A percentile compares a stretch with the other conserved stretches of the same genome.
Evolutionary conservation across 1,284 basidiomycete species (phyloP).

Genomic region (Tilletia walkeri): DNA sequence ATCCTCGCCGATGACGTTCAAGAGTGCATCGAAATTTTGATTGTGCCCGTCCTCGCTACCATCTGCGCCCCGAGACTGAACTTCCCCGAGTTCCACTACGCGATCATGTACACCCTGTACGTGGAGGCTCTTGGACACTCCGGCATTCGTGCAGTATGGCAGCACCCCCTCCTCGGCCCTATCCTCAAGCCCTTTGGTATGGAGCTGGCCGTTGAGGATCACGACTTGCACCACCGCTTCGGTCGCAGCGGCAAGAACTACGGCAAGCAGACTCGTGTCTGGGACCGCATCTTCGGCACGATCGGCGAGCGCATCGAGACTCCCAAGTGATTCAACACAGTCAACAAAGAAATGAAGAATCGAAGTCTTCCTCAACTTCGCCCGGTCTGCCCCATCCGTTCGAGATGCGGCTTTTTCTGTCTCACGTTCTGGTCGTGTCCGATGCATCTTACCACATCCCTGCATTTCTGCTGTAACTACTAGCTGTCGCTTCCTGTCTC

Average conservation of each 20-base stretch:
- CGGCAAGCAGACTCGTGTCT: constrained; percentile 51
- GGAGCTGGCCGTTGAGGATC: constrained; percentile 51
- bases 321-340: neutral
- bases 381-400: too few species aligned
- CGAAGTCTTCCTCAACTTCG: too few species aligned
- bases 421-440: too few species aligned
- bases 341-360: too few species aligned
- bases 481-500: too few species aligned
- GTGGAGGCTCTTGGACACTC: constrained; percentile 46
- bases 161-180: constrained; percentile 35
- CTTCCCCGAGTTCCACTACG: constrained; percentile 31
- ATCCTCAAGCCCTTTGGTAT: constrained; percentile 32
- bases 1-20: constrained; percentile 45
- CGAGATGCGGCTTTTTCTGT: too few species aligned
- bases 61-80: constrained; percentile 22
- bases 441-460: too few species aligned
- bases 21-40: constrained; percentile 43
- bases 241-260: constrained; percentile 30
- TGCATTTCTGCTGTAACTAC: too few species aligned
- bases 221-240: constrained; percentile 46
- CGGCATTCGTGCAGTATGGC: constrained; percentile 44
- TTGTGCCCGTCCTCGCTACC: constrained; percentile 39
- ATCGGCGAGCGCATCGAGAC: constrained; percentile 37
- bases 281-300: constrained; percentile 51
- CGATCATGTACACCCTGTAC: constrained; percentile 31